Conservation (phyloP, 371 early-diverging fungal species). For the Mucor racemosus region DNA sequence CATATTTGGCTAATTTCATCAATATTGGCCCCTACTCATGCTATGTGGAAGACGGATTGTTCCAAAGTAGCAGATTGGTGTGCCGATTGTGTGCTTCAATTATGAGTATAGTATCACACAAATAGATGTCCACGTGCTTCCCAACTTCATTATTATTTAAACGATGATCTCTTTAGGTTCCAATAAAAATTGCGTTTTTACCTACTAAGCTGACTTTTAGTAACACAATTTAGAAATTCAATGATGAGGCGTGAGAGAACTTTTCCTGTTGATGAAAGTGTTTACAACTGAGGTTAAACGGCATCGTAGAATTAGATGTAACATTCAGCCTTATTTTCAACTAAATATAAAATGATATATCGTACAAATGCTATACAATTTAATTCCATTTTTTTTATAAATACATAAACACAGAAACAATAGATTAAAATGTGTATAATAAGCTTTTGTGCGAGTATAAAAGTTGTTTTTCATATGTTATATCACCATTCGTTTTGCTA, state of each 20-base stretch:
- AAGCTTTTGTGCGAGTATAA: background rate
- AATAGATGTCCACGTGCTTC: background rate
- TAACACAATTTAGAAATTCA: background rate
- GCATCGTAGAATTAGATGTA: conserved; percentile 3
- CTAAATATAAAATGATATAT: too few species aligned
- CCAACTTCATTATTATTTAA: background rate
- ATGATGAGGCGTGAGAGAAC: conserved; percentile 4
- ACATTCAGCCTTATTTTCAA: background rate
- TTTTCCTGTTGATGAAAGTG: background rate
- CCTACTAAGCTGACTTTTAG: background rate
- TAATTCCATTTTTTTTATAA: background rate
- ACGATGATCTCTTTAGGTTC: background rate
- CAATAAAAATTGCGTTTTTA: background rate
- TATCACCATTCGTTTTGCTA: background rate
- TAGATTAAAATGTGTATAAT: background rate
- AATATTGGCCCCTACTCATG: conserved; percentile 18
- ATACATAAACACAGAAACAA: background rate
- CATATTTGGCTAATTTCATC: conserved; percentile 38
- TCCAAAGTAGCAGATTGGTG: conserved; percentile 27
- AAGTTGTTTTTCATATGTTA: background rate
- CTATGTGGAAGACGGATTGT: conserved; percentile 24
- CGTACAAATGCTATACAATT: too few species aligned
- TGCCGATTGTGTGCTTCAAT: conserved; percentile 15
- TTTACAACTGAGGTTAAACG: background rate
- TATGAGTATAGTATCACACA: background rate